Evolutionary conservation across 108 stramenopile species (phyloP).

Genomic region (Skeletonema grethae): DNA sequence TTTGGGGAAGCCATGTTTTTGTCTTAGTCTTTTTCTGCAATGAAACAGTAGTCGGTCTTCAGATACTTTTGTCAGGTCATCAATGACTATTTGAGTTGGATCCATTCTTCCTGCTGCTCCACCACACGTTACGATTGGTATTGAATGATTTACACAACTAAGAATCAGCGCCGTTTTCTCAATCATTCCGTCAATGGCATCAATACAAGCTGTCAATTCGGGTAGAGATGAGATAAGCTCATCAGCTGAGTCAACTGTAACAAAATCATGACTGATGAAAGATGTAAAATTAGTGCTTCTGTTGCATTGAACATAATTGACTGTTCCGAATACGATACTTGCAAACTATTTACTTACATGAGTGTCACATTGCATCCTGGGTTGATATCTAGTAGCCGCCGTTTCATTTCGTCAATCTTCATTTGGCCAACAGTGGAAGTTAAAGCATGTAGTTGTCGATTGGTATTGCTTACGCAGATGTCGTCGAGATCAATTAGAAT

Average conservation of each 20-base stretch:
- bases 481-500: conserved; percentile 83
- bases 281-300: not conserved
- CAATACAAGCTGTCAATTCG: conserved; percentile 59
- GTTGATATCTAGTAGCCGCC: conserved; percentile 67
- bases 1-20: conserved; percentile 67
- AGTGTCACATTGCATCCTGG: conserved; percentile 66
- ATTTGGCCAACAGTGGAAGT: conserved; percentile 63
- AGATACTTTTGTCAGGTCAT: conserved; percentile 65
- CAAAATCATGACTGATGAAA: conserved; percentile 5
- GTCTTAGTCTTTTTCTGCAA: conserved; percentile 68
- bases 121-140: conserved; percentile 84
- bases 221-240: conserved; percentile 49
- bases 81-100: conserved; percentile 67
- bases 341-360: conserved; percentile 71
- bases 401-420: conserved; percentile 81
- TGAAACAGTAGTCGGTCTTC: conserved; percentile 62
- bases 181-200: conserved; percentile 76
- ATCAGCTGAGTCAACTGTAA: conserved; percentile 66
- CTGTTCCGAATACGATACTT: not conserved
- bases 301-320: too few relatives aligned
- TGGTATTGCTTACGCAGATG: conserved; percentile 84
- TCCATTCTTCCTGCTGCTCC: conserved; percentile 83
- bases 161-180: conserved; percentile 78
- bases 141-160: conserved; percentile 51
- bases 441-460: conserved; percentile 82